Conservation (phyloP, 305 asterid genomes). For the Ajuga reptans region DNA sequence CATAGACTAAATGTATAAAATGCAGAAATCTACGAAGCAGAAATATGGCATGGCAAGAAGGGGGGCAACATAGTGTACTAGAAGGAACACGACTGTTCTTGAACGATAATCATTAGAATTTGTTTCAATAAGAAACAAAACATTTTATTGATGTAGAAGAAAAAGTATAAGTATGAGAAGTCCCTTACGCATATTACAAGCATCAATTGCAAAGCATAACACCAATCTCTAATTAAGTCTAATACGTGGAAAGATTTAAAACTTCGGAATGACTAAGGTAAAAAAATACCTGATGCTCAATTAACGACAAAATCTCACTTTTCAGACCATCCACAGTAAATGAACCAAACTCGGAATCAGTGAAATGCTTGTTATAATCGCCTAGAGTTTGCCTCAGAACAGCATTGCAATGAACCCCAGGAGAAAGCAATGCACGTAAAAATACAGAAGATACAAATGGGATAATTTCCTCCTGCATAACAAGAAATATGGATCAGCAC, state of each 20-base stretch:
- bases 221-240: too few relatives aligned
- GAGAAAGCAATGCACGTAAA: conserved; percentile 72
- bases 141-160: too few relatives aligned
- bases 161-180: too few relatives aligned
- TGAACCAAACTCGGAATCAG: conserved; percentile 73
- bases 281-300: conserved; percentile 70
- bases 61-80: background rate
- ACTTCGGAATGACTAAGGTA: conserved; percentile 6
- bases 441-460: conserved; percentile 74
- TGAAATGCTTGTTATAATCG: conserved; percentile 61
- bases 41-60: background rate
- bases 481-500: conserved; percentile 18
- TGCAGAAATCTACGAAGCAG: conserved; percentile 17
- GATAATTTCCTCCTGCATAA: conserved; percentile 76
- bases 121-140: too few relatives aligned
- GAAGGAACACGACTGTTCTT: conserved; percentile 10
- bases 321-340: conserved; percentile 72
- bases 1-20: background rate
- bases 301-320: conserved; percentile 64
- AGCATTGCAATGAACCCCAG: conserved; percentile 66
- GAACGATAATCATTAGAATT: background rate
- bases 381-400: conserved; percentile 70
- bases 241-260: too few relatives aligned
- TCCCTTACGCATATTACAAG: too few relatives aligned
- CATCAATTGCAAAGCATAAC: too few relatives aligned